Percentiles rank a stretch among this genome's conserved stretches.
These are phyloP conservation scores for Prunella vulgaris DNA, from an alignment of 257 asterid genomes.

Conservation along the genomic window DNA sequence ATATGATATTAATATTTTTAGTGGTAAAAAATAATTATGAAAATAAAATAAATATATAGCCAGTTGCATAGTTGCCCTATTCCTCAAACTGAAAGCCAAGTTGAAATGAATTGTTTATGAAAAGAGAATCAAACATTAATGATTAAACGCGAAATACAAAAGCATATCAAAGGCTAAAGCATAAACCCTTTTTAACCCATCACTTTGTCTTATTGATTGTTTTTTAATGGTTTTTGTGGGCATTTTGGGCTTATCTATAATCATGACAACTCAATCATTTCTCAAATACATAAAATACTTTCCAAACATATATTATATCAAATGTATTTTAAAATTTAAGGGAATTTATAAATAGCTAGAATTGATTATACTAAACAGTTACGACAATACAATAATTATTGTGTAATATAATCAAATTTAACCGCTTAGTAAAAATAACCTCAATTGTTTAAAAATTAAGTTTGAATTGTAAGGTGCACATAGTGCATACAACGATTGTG, in stretches of 20 bases:
- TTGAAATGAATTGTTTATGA: constrained; percentile 26
- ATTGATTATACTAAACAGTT: no score
- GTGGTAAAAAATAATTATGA: not conserved
- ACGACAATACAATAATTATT: no score
- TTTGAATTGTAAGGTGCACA: no score
- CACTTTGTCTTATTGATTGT: constrained; percentile 28
- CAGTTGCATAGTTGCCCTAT: constrained; percentile 28
- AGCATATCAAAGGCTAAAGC: constrained; percentile 35
- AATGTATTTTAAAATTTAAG: not conserved
- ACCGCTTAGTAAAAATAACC: no score
- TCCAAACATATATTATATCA: not conserved
- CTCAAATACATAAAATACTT: not conserved
- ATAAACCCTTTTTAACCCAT: constrained; percentile 37
- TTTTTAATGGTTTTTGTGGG: constrained; percentile 21
- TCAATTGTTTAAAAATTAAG: no score
- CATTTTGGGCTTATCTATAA: constrained; percentile 36
- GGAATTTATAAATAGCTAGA: no score
- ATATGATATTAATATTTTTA: not conserved
- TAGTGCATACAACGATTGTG: no score
- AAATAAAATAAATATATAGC: not conserved
- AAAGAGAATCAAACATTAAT: constrained; percentile 28
- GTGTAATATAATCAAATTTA: no score
- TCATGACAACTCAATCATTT: constrained; percentile 30
- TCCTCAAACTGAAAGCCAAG: constrained; percentile 34
- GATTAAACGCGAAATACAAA: constrained; percentile 14